phyloP scores from a whole-genome alignment of 805 yeast genomes.

The Blastobotrys chiropterorum region DNA sequence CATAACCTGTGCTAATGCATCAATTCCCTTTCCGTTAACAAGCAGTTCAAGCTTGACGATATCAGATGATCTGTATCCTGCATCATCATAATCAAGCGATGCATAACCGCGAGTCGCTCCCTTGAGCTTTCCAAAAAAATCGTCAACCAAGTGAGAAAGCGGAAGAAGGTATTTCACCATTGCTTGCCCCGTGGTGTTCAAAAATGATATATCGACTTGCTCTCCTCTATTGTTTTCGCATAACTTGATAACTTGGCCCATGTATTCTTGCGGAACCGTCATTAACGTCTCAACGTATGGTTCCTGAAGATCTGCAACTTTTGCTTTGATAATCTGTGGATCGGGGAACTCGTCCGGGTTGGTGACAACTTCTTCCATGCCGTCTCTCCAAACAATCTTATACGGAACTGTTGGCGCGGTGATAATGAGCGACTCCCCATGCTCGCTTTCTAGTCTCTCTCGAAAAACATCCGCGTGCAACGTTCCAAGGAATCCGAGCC shows the following conservation, averaged over 20 bases:
- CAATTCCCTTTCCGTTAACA: conserved; percentile 84
- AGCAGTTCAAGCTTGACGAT: conserved; percentile 81
- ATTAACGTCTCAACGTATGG: conserved; percentile 88
- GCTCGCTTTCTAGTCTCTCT: conserved; percentile 86
- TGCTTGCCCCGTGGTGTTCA: conserved; percentile 69
- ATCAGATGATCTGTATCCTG: conserved; percentile 75
- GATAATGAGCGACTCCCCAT: conserved; percentile 84
- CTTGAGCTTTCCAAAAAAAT: conserved; percentile 89
- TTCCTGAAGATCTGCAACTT: conserved; percentile 55
- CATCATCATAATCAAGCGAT: conserved; percentile 89
- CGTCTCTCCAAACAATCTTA: conserved; percentile 62
- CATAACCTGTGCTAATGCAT: conserved; percentile 87
- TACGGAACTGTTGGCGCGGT: conserved; percentile 97
- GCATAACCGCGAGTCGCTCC: conserved; percentile 91
- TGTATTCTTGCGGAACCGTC: conserved; percentile 84
- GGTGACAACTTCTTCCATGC: conserved; percentile 57
- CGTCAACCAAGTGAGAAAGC: conserved; percentile 84
- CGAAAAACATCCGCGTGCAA: conserved; percentile 92
- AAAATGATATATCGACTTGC: conserved; percentile 71
- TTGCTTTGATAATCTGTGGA: conserved; percentile 30
- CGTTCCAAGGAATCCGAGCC: conserved; percentile 90
- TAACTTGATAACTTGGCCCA: conserved; percentile 79
- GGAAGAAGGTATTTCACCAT: conserved; percentile 76
- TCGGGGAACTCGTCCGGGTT: conserved; percentile 95
- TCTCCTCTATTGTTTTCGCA: conserved; percentile 81